Evolutionary conservation across 2,329 filamentous ascomycete genomes (phyloP), one percentile per base, ranked within the genome.

Genomic region (Exophiala xenobiotica): DNA sequence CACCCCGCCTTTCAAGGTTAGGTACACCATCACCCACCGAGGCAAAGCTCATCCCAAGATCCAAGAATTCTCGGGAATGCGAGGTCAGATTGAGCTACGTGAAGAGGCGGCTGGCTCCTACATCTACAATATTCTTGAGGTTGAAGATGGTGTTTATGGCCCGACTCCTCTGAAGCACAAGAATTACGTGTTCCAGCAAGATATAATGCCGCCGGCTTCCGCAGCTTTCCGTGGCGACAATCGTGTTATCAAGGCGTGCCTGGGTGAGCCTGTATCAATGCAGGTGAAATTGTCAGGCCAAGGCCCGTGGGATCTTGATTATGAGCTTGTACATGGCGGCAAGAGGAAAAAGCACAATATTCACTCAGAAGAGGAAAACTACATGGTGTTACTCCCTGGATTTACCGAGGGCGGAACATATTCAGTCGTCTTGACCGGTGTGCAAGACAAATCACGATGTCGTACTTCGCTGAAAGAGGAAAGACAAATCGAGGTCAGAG

Each of bases 141-240:
- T 99, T 51, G 82, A 85, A 57, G 95, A 99, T 68, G 77, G 79
- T 39, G 85, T 97, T 24, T 99, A 99, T 71, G 79, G 78, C 24
- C 78, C 78, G 1, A 78, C 86, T 44, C 74, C 77, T 20, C 71
- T 95, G 18, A 77, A 76, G 22, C 81, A 85, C 31, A 71, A 79
- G 9, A 77, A 79, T 43, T 79, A 86, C 55, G 70, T 81, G 7
- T 73, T 97, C 33, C 86, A 95, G 68, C 92, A 97, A 69, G 85
- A 90, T 63, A 92, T 99, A 60, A 96, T 95, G 69, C 93, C 93
- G 7, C 88, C 91, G 3, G 92, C 93, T 5, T 88, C 87, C 7
- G 92, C 92, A 19, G 72, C 73, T 24, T 82, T 85, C 55, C 77
- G 90, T 49, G 77, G 80, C 76, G 6, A 73, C 77, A 16, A 73